A percentile compares a stretch with the other conserved stretches of the same genome.
Evolutionary conservation across 192 early-diverging fungal species (phyloP).

Genomic region (Chytriomyces confervae): DNA sequence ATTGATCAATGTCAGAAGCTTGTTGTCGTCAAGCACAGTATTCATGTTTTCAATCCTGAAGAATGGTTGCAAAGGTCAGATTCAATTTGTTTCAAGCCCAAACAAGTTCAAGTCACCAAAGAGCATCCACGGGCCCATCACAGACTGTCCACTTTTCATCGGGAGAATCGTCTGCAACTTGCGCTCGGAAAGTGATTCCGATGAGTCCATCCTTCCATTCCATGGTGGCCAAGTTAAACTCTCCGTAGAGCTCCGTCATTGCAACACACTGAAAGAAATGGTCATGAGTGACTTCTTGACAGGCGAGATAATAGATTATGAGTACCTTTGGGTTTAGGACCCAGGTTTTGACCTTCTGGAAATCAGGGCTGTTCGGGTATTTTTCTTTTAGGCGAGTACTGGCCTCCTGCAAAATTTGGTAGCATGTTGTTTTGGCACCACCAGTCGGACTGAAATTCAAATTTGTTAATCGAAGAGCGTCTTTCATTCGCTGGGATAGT

Average conservation of each 20-base stretch:
- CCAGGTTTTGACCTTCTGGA: constrained; percentile 61
- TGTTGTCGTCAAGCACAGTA: constrained; percentile 67
- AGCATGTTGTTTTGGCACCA: constrained; percentile 66
- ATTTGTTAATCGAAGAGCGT: background rate
- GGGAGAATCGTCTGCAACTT: constrained; percentile 57
- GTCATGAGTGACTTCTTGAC: background rate
- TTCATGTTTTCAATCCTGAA: constrained; percentile 54
- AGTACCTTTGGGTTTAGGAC: constrained; percentile 66
- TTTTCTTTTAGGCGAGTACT: constrained; percentile 49
- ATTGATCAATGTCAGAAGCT: constrained; percentile 65
- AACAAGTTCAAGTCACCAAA: constrained; percentile 44
- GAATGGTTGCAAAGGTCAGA: too few relatives aligned
- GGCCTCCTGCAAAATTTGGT: constrained; percentile 60
- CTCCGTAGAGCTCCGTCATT: constrained; percentile 68
- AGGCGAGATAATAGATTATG: background rate
- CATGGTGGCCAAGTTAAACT: constrained; percentile 66
- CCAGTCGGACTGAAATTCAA: constrained; percentile 52
- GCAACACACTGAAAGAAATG: constrained; percentile 50
- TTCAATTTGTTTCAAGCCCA: too few relatives aligned
- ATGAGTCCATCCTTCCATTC: constrained; percentile 71
- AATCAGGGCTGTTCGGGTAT: constrained; percentile 41
- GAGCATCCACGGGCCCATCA: constrained; percentile 66
- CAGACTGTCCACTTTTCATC: constrained; percentile 70
- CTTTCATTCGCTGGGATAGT: background rate
- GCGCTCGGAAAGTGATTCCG: constrained; percentile 58